Base-by-base conservation (phyloP, 257 asterid genomes). In the Nicotiana sylvestris region DNA sequence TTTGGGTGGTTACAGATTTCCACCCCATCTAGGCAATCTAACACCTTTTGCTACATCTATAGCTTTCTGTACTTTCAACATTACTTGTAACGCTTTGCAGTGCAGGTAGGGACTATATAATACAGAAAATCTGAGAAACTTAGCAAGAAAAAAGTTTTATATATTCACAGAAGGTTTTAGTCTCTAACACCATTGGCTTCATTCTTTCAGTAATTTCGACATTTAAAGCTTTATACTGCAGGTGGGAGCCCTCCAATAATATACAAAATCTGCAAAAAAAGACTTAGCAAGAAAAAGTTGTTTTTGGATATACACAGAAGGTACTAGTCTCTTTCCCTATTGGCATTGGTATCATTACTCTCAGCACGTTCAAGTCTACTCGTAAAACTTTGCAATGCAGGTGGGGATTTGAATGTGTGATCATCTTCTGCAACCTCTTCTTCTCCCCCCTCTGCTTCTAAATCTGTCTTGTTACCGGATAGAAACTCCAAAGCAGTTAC, bases 401-500 rank as follows among this genome's bases (percentile, higher is more conserved):
- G 62, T 27, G 80, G 80, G 16, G 64, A 74, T 49, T 74, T 74
- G 43, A 17, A 74, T 3, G 60, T 57, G 6, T 43, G 49, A 8
- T 43, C 49, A 43, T 43, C 33, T 37, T 65, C 29, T 21, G 17
- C 4, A 4, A 3, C 58, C 25, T 49, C 81, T 43, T 66, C 76
- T 32, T 39, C 35, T 81, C 87, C 30, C 83, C 87, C 87, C 55
- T 58, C 81, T 3, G 3, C 82, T 17, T 81, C 83, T 0, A 46
- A 77, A 56, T 78, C 46, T 16, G 18, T 72, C 66, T 64, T 84
- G 81, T 80, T 92, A 3, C 72, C 81, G 0, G 91, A 83, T 32
- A 93, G 86, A 85, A 81, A 92, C 60, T 91, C 90, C 80, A 94
- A 76, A 16, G 98, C 98, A 2, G 92, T 88, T 1, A 94, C 98